Base-by-base conservation (phyloP, 2,329 filamentous ascomycete species). In the Penicillium digitatum region DNA sequence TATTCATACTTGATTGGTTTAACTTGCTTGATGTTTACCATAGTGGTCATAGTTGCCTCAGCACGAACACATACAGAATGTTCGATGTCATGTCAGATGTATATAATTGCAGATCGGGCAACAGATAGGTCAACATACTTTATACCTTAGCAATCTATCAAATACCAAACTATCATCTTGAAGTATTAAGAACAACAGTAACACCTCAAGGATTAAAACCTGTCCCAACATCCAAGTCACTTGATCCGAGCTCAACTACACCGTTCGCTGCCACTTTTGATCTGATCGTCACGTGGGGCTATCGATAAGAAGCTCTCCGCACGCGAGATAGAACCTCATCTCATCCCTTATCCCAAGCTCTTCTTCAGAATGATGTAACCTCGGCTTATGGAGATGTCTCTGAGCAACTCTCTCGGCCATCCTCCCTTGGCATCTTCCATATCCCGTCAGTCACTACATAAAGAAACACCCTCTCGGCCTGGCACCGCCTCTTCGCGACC, bases 341-440 rank as follows among this genome's bases (percentile, higher is more conserved):
- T 35, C 44, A 40, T 50, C 48, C 22, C 16, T 35, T 46, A 40
- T 50, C 48, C 22, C 16, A 34, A 44, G 37, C 20, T 43, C 26
- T 42, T 35, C 50, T 56, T 44, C 35, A 44, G 51, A 46, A 67
- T 56, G 54, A 72, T 72, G 70, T 71, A 73, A 66, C 57, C 45
- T 52, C 29, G 42, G 51, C 39, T 48, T 52, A 60, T 56, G 60
- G 65, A 66, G 48, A 74, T 74, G 72, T 73, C 72, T 66, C 58
- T 71, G 52, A 62, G 66, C 46, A 63, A 62, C 20, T 53, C 56
- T 11, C 59, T 60, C 24, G 31, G 48, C 24, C 49, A 54, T 10
- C 34, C 49, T 29, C 39, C 62, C 16, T 54, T 65, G 18, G 68
- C 71, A 18, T 66, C 69, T 8, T 68, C 69, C 3, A 63, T 68